Base-by-base conservation (phyloP, 306 rosid species). In the Trifolium fragiferum region DNA sequence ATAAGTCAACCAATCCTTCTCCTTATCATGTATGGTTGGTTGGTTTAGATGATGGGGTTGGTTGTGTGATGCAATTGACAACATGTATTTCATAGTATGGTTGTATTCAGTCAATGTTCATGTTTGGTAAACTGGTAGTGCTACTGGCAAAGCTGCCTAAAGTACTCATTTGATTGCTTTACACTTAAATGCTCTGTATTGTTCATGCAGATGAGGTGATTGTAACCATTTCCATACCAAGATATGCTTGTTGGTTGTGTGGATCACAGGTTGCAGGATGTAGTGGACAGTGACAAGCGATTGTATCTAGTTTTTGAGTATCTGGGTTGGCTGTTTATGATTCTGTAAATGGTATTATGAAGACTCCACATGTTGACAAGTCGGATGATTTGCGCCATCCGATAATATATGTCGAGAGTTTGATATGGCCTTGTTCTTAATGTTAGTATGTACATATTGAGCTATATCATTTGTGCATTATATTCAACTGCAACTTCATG, bases 271-370 rank as follows among this genome's bases (percentile, higher is more conserved):
- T 82, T 94, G 76, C 96, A 92, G 84, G 99, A 92, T 65, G 99
- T 92, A 8, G 97, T 92, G 80, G 96, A 90, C 74, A 88, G 97
- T 47, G 97, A 94, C 86, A 92, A 83, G 89, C 93, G 97, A 2
- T 74, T 94, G 86, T 94, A 92, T 81, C 90, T 94, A 70, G 97
- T 92, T 81, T 92, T 92, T 78, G 99, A 94, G 86, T 94, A 90
- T 81, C 92, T 94, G 5, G 3, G 18, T 46, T 46, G 8, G 51
- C 3, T 4, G 51, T 14, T 46, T 46, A 46, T 5, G 18, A 46
- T 5, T 46, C 18, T 6, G 2, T 0, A 46, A 46, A 46, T 46
- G 51, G 18, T 46, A 46, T 2, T 46, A 0, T 14, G 7, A 46
- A 13, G 51, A 44, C 1, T 13, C 16, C 6, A 12, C 0, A 13